These are phyloP conservation scores for Auricularia sp. DNA, from an alignment of 768 basidiomycete genomes.

Conservation along the genomic window DNA sequence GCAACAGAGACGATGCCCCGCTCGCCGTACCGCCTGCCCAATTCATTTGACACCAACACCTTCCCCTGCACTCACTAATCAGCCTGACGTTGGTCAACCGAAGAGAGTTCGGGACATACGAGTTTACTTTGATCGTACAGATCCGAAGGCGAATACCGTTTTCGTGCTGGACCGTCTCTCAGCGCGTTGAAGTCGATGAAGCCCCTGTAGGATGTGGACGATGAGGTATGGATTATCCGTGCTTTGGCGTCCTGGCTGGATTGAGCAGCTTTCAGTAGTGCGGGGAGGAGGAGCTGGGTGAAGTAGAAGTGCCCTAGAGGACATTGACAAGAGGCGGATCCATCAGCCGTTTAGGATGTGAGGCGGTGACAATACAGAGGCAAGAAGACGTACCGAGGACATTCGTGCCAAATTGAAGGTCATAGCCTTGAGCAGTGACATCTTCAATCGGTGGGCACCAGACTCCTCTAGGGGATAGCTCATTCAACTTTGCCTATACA, in stretches of 20 bases:
- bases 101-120: constrained; percentile 11
- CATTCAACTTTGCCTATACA: neutral
- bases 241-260: no score
- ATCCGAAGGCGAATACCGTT: no score
- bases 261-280: no score
- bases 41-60: no score
- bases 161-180: neutral
- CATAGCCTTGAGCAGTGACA: constrained; percentile 14
- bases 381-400: neutral
- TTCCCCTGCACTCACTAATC: no score
- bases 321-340: no score
- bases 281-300: constrained; percentile 10
- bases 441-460: constrained; percentile 11
- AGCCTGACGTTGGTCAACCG: no score
- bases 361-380: neutral
- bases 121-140: neutral
- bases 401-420: constrained; percentile 16
- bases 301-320: constrained; percentile 4
- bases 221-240: no score
- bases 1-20: constrained; percentile 9
- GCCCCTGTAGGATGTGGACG: constrained; percentile 2
- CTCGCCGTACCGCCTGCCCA: constrained; percentile 7
- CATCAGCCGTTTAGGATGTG: neutral
- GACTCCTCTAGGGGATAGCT: constrained; percentile 10
- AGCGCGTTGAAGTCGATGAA: neutral